phyloP scores from a whole-genome alignment of 768 basidiomycete genomes.

The Fistulinella prunicolor region DNA sequence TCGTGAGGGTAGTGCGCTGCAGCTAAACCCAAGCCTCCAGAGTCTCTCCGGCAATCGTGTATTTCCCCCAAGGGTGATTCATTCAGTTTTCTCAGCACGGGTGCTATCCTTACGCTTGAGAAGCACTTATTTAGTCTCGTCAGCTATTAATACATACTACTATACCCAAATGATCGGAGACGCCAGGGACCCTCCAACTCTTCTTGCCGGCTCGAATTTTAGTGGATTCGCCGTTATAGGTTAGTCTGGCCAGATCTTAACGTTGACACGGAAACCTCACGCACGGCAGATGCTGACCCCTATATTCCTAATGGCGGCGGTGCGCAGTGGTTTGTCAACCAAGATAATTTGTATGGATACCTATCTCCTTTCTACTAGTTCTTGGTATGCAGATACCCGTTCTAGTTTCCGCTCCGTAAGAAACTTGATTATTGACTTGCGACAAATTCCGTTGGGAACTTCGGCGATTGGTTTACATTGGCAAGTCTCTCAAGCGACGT shows the following conservation, averaged over 20 bases:
- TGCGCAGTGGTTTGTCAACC: slow-evolving; percentile 51
- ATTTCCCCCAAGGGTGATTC: slow-evolving; percentile 61
- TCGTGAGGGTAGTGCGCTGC: neutral
- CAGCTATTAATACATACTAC: slow-evolving; percentile 27
- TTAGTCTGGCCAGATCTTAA: neutral
- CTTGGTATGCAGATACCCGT: neutral
- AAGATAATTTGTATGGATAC: slow-evolving; percentile 60
- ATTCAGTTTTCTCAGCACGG: neutral
- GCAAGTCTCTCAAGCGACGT: slow-evolving; percentile 77
- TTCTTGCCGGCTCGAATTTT: slow-evolving; percentile 32
- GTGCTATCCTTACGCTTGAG: neutral
- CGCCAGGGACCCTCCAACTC: slow-evolving; percentile 30
- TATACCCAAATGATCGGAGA: slow-evolving; percentile 37
- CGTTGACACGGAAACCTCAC: neutral
- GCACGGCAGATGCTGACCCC: slow-evolving; percentile 57
- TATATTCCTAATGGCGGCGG: slow-evolving; percentile 58
- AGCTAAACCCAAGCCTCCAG: neutral
- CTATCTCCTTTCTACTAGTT: neutral
- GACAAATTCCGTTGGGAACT: slow-evolving; percentile 43
- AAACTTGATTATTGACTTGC: slow-evolving; percentile 65
- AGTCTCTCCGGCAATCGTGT: slow-evolving; percentile 57
- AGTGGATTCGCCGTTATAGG: slow-evolving; percentile 34
- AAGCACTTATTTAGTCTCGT: slow-evolving; percentile 31
- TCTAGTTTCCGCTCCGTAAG: slow-evolving; percentile 60
- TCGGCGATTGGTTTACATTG: slow-evolving; percentile 68